Base-by-base conservation (phyloP, 2,329 filamentous ascomycete genomes). In the Trematosphaeria pertusa region DNA sequence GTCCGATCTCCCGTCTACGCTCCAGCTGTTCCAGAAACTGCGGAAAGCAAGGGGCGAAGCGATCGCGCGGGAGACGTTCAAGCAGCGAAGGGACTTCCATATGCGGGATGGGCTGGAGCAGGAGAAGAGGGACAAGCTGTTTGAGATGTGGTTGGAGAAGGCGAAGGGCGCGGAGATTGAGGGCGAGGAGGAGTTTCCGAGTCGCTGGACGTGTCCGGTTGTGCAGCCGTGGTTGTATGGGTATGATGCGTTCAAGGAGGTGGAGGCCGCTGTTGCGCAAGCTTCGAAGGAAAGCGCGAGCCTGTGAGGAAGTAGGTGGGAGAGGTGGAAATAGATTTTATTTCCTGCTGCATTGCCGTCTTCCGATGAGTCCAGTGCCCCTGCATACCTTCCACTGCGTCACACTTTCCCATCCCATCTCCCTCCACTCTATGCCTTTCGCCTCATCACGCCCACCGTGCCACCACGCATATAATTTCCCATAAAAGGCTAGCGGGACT, bases 31-130 rank as follows among this genome's bases (percentile, higher is more conserved):
- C 43, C 68, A 80, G 51, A 58, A 61, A 17, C 46, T 79, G 32
- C 65, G 77, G 1, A 79, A 79, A 59, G 65, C 65, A 14, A 59
- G 77, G 24, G 75, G 76, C 6, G 77, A 79, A 41, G 69, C 76
- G 0, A 85, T 88, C 40, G 83, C 81, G 3, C 71, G 75, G 9
- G 84, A 87, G 59, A 83, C 83, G 0, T 86, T 87, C 49, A 80
- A 78, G 37, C 66, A 70, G 26, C 39, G 73, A 37, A 50, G 62
- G 8, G 69, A 70, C 35, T 74, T 73, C 45, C 73, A 75, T 45
- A 63, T 75, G 68, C 33, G 45, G 5, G 66, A 75, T 56, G 82
- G 84, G 0, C 72, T 77, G 6, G 78, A 81, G 54, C 84, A 87
- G 64, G 68, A 78, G 52, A 73, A 69, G 15, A 73, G 85, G 40